Percentiles rank a stretch among this genome's conserved stretches.
phyloP scores from a whole-genome alignment of 2,329 filamentous ascomycete genomes.

The Didymella pinodella region DNA sequence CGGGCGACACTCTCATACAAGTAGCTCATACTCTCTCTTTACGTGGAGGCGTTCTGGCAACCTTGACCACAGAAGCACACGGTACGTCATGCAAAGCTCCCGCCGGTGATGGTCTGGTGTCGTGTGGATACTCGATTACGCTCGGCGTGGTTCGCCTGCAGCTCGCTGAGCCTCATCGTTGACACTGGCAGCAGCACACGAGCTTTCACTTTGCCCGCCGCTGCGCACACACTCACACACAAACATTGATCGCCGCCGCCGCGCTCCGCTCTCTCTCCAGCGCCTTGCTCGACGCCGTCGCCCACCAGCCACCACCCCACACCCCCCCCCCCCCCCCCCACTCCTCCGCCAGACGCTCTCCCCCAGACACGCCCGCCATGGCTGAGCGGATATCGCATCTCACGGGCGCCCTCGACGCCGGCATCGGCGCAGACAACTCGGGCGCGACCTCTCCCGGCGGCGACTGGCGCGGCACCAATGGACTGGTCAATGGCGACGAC shows the following conservation, averaged over 20 bases:
- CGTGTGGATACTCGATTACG: conserved; percentile 22
- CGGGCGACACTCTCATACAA: conserved; percentile 8
- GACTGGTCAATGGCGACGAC: conserved; percentile 56
- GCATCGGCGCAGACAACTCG: conserved; percentile 73
- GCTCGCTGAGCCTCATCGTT: conserved; percentile 21
- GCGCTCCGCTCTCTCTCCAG: conserved; percentile 14
- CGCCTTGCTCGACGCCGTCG: conserved; percentile 18
- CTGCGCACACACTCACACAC: background rate
- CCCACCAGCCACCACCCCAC: conserved; percentile 23
- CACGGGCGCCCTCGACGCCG: conserved; percentile 49
- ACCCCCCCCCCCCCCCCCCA: conserved; percentile 22
- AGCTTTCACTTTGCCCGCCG: background rate
- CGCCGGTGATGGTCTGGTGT: conserved; percentile 19
- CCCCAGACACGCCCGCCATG: conserved; percentile 38
- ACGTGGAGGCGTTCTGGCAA: background rate
- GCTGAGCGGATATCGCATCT: conserved; percentile 55
- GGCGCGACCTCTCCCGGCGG: conserved; percentile 84
- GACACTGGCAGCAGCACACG: conserved; percentile 7
- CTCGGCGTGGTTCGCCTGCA: conserved; percentile 21
- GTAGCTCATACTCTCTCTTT: conserved; percentile 3
- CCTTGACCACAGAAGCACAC: conserved; percentile 3
- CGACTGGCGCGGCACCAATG: conserved; percentile 64
- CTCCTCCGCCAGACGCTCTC: conserved; percentile 9
- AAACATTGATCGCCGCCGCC: conserved; percentile 5
- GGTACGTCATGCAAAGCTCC: conserved; percentile 23